Percentiles rank a stretch among this genome's conserved stretches.
Evolutionary conservation across 805 yeast species (phyloP).

Genomic region (Metschnikowia corniflorae): DNA sequence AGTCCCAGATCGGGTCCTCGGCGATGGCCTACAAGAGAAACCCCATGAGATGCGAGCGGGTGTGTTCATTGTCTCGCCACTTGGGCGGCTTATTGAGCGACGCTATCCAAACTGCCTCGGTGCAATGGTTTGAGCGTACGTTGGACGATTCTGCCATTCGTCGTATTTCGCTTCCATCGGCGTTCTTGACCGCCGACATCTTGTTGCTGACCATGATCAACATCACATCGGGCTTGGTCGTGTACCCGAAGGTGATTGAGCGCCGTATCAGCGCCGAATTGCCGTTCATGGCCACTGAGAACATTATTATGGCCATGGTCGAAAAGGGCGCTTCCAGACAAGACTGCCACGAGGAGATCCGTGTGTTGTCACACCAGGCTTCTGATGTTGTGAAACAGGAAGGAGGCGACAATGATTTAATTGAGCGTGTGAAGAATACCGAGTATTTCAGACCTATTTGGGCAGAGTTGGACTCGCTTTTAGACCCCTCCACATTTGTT

Average conservation of each 20-base stretch:
- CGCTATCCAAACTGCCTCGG: slow-evolving; percentile 94
- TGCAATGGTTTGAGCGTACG: slow-evolving; percentile 99
- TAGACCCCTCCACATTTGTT: slow-evolving; percentile 91
- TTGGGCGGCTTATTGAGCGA: slow-evolving; percentile 87
- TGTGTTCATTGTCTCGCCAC: slow-evolving; percentile 96
- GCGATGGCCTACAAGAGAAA: slow-evolving; percentile 99
- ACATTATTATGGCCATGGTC: slow-evolving; percentile 99
- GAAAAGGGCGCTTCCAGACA: slow-evolving; percentile 97
- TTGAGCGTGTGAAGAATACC: slow-evolving; percentile 76
- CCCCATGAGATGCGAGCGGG: slow-evolving; percentile 99
- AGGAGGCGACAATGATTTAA: slow-evolving; percentile 97
- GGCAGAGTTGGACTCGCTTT: slow-evolving; percentile 71
- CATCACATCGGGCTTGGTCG: slow-evolving; percentile 93
- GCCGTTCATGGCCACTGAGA: slow-evolving; percentile 99
- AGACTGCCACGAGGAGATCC: slow-evolving; percentile 95
- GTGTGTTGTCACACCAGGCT: slow-evolving; percentile 96
- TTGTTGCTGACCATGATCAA: slow-evolving; percentile 83
- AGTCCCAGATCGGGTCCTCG: slow-evolving; percentile 95
- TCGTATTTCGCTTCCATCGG: slow-evolving; percentile 94
- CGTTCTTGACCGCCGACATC: slow-evolving; percentile 94
- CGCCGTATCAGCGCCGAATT: slow-evolving; percentile 91
- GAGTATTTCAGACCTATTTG: slow-evolving; percentile 87
- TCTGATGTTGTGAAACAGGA: slow-evolving; percentile 95
- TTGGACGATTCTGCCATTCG: slow-evolving; percentile 97
- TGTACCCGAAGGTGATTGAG: slow-evolving; percentile 97